Conservation (phyloP, 2,329 filamentous ascomycete genomes). For the Botrytis aclada region DNA sequence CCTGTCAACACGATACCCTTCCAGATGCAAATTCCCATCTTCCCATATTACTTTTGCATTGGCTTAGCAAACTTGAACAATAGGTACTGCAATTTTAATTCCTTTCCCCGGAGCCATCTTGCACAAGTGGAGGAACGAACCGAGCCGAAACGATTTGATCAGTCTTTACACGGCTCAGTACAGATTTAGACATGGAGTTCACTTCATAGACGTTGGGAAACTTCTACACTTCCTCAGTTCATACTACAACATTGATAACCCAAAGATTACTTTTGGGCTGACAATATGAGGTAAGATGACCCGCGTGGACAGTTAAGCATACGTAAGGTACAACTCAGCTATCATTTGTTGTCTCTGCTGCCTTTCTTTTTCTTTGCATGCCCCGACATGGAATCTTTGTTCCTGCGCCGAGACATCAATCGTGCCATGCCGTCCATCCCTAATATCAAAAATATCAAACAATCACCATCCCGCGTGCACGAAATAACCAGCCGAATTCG, state of each 20-base stretch:
- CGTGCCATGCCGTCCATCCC: constrained; percentile 2
- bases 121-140: not conserved
- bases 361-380: not conserved
- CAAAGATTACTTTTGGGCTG: not conserved
- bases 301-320: not conserved
- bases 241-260: not conserved
- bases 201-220: not conserved
- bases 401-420: constrained; percentile 14
- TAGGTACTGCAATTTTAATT: not conserved
- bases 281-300: not conserved
- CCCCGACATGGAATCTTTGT: not conserved
- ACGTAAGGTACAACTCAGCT: constrained; percentile 16
- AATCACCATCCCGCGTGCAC: not conserved
- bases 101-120: not conserved
- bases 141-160: not conserved
- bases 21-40: not conserved
- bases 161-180: not conserved
- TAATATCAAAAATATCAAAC: not conserved
- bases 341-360: constrained; percentile 14
- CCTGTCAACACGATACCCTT: not conserved
- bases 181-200: not conserved
- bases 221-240: too few relatives aligned
- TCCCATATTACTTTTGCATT: not conserved
- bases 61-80: not conserved
- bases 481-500: not conserved